Base-by-base conservation (phyloP, 2,329 filamentous ascomycete genomes). In the Knufia fluminis region DNA sequence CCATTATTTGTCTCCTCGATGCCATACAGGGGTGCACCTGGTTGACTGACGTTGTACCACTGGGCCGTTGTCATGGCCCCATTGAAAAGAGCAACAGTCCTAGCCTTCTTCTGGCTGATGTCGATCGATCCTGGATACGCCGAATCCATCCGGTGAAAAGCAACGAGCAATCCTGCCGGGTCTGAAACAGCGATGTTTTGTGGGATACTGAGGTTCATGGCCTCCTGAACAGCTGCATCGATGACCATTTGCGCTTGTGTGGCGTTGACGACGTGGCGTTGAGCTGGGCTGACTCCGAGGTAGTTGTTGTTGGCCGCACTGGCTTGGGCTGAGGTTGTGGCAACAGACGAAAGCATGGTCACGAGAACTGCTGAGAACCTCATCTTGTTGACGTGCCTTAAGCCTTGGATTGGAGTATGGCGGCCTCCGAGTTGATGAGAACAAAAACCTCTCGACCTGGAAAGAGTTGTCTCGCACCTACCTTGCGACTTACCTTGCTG, bases 101-200 rank as follows among this genome's bases (percentile, higher is more conserved):
- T 52, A 23, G 54, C 52, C 41, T 56, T 56, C 42, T 56, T 56
- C n/a, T 46, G 45, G 2, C 46, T 40, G 17, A 56, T 53, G 40
- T 56, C 54, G 20, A 51, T 19, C 12, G 33, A 35, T 10, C 46
- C 49, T 6, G 40, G 46, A 31, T 49, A 49, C 8, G 46, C 52
- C 45, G 54, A 54, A 39, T 56, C 54, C 50, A 54, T 54, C 10
- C 49, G 44, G 9, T 54, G 36, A 44, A 54, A 54, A 7, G 39
- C 54, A n/a, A 56, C 49, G 14, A 56, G 50, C 3, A 26, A 36
- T 3, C 33, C 48, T 7, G 50, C 51, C 2, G 52, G 50, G 40
- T 56, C 54, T 17, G 52, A 26, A 10, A 56, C 49, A 12, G 54
- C 52, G 31, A 56, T 56, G 43, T 56, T 52, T n/a, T 54, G 36